A percentile compares a stretch with the other conserved stretches of the same genome.
These are phyloP conservation scores for Aspergillus thermomutatus DNA, from an alignment of 2,329 filamentous ascomycete genomes.

Conservation along the genomic window DNA sequence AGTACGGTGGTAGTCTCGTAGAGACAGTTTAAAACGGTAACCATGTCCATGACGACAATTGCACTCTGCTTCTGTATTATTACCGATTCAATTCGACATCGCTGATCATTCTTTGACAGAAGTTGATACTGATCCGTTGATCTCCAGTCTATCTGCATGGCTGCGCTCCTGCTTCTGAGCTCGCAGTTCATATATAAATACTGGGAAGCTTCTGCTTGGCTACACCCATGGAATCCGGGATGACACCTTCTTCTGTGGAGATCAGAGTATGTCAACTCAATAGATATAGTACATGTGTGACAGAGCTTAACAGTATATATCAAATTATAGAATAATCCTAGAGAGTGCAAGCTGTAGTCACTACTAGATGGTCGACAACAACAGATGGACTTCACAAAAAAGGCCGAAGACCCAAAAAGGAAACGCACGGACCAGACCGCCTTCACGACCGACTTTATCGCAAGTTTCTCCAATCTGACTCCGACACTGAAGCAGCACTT, in stretches of 20 bases:
- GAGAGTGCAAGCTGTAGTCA: no score
- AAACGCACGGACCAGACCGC: slow-evolving; percentile 1
- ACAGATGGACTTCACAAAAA: no score
- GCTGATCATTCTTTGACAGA: background rate
- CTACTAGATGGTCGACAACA: no score
- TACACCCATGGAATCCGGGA: no score
- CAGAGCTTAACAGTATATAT: no score
- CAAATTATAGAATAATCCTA: no score
- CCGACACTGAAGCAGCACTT: background rate
- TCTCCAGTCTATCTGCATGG: no score
- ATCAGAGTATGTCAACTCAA: no score
- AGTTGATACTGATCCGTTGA: no score
- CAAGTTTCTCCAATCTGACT: background rate
- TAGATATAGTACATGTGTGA: no score
- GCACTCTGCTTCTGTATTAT: background rate
- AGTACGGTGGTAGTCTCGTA: background rate
- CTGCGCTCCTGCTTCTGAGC: background rate
- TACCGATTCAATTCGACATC: background rate
- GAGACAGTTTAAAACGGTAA: no score
- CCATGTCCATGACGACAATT: background rate
- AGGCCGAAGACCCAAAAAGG: background rate
- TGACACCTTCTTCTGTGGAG: background rate
- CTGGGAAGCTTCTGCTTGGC: background rate
- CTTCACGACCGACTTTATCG: background rate
- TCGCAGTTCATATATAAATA: background rate